These are phyloP conservation scores for Clohesyomyces aquaticus DNA, from an alignment of 495 filamentous ascomycete genomes.

Conservation along the genomic window DNA sequence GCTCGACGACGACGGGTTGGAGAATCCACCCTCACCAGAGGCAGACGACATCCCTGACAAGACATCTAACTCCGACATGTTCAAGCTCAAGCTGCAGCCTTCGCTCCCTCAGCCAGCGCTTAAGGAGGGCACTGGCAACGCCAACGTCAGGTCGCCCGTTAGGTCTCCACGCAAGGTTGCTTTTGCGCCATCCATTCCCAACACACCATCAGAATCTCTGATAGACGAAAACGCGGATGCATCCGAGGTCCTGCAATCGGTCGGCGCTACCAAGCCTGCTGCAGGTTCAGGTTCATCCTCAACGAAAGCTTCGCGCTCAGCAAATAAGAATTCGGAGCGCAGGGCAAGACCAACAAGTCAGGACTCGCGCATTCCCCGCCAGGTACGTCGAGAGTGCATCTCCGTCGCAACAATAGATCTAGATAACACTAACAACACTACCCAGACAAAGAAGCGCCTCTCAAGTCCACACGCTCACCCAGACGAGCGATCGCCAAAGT, in stretches of 20 bases:
- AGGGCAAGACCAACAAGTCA: slow-evolving; percentile 13
- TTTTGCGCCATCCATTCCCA: slow-evolving; percentile 33
- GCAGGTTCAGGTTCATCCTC: slow-evolving; percentile 3
- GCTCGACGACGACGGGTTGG: slow-evolving; percentile 32
- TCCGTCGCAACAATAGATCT: slow-evolving; percentile 25
- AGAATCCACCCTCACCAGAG: slow-evolving; percentile 31
- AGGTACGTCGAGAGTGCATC: slow-evolving; percentile 38
- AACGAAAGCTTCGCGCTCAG: slow-evolving; percentile 10
- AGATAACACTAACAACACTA: slow-evolving; percentile 34
- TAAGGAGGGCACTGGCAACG: slow-evolving; percentile 40
- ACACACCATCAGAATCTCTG: slow-evolving; percentile 36
- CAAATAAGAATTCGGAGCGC: slow-evolving; percentile 18
- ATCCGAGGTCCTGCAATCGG: slow-evolving; percentile 28
- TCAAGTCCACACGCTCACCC: slow-evolving; percentile 40
- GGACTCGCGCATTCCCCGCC: slow-evolving; percentile 32
- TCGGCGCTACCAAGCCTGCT: background rate
- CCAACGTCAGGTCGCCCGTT: slow-evolving; percentile 25
- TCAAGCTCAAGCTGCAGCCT: slow-evolving; percentile 43
- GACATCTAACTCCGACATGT: slow-evolving; percentile 40
- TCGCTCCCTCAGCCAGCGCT: slow-evolving; percentile 35
- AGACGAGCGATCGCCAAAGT: slow-evolving; percentile 42
- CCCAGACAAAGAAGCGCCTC: slow-evolving; percentile 39
- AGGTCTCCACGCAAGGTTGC: slow-evolving; percentile 43
- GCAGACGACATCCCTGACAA: slow-evolving; percentile 26
- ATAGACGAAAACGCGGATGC: slow-evolving; percentile 32